A percentile compares a stretch with the other conserved stretches of the same genome.
These are phyloP conservation scores for Jatropha multifida DNA, from an alignment of 441 rosid genomes.

Conservation along the genomic window DNA sequence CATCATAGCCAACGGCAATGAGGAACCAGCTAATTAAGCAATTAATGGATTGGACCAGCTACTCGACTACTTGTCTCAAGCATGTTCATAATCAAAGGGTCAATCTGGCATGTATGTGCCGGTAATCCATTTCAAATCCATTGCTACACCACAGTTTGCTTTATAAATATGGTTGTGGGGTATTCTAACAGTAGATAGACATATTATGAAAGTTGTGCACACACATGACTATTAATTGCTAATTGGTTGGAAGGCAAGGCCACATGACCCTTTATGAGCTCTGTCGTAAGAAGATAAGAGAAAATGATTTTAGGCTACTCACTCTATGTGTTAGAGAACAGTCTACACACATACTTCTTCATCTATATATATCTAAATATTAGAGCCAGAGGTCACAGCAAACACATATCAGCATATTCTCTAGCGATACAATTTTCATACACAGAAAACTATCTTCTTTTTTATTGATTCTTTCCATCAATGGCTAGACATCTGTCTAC, in stretches of 20 bases:
- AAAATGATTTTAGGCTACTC: background rate
- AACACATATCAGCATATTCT: background rate
- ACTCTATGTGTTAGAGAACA: background rate
- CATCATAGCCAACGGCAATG: background rate
- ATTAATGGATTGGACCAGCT: no score
- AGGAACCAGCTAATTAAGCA: background rate
- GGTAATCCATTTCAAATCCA: background rate
- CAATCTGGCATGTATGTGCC: background rate
- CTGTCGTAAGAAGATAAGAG: slow-evolving; percentile 10
- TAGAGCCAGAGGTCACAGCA: background rate
- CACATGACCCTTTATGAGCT: slow-evolving; percentile 29
- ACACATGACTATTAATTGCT: background rate
- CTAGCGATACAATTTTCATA: background rate
- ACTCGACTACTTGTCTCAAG: background rate
- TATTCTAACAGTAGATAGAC: background rate
- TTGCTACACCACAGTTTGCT: background rate
- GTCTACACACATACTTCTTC: no score
- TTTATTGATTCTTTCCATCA: background rate
- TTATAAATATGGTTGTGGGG: background rate
- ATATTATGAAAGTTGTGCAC: background rate
- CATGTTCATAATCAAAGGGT: background rate
- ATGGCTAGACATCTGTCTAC: background rate
- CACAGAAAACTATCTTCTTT: background rate
- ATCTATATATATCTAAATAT: slow-evolving; percentile 15
- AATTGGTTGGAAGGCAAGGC: slow-evolving; percentile 6